Percentiles rank a stretch among this genome's conserved stretches.
Evolutionary conservation across 306 rosid genomes (phyloP).

Genomic region (Prunus campanulata): DNA sequence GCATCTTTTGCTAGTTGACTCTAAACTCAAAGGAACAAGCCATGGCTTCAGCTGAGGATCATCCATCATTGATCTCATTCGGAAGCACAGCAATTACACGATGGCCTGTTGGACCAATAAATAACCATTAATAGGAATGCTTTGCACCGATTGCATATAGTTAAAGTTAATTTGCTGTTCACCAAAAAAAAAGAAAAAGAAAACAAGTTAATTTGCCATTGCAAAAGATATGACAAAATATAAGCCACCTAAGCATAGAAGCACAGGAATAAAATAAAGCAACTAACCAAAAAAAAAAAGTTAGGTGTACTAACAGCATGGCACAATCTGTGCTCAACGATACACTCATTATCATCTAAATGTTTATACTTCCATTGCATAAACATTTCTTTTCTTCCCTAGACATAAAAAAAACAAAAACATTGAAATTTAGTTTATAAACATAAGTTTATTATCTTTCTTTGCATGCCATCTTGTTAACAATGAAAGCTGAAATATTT

Average conservation of each 20-base stretch:
- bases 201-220: not conserved
- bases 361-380: no score
- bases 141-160: not conserved
- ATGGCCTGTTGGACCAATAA: constrained; percentile 47
- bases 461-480: not conserved
- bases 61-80: constrained; percentile 71
- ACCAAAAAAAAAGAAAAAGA: no score
- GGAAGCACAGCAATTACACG: constrained; percentile 78
- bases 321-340: no score
- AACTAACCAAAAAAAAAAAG: not conserved
- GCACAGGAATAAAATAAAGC: not conserved
- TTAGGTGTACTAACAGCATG: no score
- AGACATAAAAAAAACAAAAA: not conserved
- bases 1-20: no score
- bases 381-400: no score
- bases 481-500: not conserved
- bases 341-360: no score
- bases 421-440: not conserved
- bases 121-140: constrained; percentile 3
- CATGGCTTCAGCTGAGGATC: constrained; percentile 47
- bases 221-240: not conserved
- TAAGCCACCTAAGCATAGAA: not conserved
- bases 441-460: not conserved
- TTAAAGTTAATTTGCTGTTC: no score
- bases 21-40: no score